phyloP scores from a whole-genome alignment of 305 asterid species.

The Nicotiana rustica region DNA sequence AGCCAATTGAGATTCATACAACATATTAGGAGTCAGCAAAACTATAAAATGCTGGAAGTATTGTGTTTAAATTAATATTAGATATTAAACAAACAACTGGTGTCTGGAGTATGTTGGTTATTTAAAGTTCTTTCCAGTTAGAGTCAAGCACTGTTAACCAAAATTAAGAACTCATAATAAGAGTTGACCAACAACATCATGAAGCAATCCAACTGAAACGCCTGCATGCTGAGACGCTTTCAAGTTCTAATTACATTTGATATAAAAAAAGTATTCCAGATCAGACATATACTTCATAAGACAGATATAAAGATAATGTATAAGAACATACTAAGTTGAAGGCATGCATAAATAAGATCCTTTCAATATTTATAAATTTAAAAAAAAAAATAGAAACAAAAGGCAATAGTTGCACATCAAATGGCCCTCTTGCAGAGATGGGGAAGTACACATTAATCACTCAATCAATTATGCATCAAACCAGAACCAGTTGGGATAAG shows the following conservation, averaged over 20 bases:
- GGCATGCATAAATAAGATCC: background rate
- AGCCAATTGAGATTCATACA: conserved; percentile 2
- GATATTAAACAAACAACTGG: background rate
- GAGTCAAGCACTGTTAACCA: background rate
- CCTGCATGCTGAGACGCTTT: conserved; percentile 17
- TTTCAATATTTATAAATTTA: background rate
- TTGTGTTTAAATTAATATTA: conserved; percentile 7
- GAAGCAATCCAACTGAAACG: conserved; percentile 26
- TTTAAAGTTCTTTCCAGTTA: conserved; percentile 17
- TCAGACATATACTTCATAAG: background rate
- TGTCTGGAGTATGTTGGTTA: background rate
- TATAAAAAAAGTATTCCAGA: background rate
- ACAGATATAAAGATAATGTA: background rate
- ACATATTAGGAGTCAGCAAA: background rate
- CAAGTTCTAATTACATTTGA: conserved; percentile 23
- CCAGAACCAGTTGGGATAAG: conserved; percentile 9
- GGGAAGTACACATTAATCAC: background rate
- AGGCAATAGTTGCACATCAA: background rate
- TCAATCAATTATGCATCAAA: background rate
- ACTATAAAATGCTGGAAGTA: conserved; percentile 13
- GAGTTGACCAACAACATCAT: conserved; percentile 14
- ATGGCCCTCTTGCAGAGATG: conserved; percentile 2
- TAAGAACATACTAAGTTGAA: background rate
- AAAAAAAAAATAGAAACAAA: background rate
- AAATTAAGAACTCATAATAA: conserved; percentile 24